These are phyloP conservation scores for Talaromyces sp. DNA, from an alignment of 2,329 filamentous ascomycete genomes.

Conservation along the genomic window DNA sequence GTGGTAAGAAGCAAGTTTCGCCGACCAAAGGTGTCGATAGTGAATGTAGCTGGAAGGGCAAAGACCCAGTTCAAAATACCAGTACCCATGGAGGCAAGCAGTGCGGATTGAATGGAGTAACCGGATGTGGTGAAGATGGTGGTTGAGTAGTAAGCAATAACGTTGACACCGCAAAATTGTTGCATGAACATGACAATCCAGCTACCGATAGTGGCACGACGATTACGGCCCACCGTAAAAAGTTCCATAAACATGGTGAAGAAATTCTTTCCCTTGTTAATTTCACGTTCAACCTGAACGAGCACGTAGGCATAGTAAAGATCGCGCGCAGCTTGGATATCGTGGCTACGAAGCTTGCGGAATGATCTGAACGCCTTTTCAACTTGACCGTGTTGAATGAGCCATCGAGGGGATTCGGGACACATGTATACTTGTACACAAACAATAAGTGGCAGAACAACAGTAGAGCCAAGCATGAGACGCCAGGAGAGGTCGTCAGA, in stretches of 20 bases:
- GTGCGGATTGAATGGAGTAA: slow-evolving; percentile 51
- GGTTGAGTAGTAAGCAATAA: slow-evolving; percentile 61
- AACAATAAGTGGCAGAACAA: slow-evolving; percentile 59
- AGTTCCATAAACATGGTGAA: slow-evolving; percentile 56
- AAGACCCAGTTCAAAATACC: slow-evolving; percentile 66
- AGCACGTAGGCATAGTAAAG: slow-evolving; percentile 58
- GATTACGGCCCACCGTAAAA: slow-evolving; percentile 60
- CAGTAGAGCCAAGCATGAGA: slow-evolving; percentile 66
- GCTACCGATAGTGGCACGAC: slow-evolving; percentile 55
- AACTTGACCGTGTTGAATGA: slow-evolving; percentile 48
- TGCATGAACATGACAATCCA: slow-evolving; percentile 59
- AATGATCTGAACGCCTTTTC: slow-evolving; percentile 51
- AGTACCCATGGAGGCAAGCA: slow-evolving; percentile 61
- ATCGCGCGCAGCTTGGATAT: slow-evolving; percentile 55
- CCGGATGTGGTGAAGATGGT: slow-evolving; percentile 59
- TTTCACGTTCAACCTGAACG: slow-evolving; percentile 58
- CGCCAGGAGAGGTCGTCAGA: slow-evolving; percentile 59
- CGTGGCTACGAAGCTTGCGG: slow-evolving; percentile 45
- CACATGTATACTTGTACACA: slow-evolving; percentile 63
- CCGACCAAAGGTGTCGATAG: slow-evolving; percentile 64
- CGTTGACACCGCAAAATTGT: slow-evolving; percentile 51
- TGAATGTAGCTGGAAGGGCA: slow-evolving; percentile 61
- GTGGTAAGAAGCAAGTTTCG: slow-evolving; percentile 61
- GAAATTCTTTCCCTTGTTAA: slow-evolving; percentile 51
- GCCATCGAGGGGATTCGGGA: slow-evolving; percentile 53